Evolutionary conservation across 2,329 filamentous ascomycete genomes (phyloP), one percentile per base, ranked within the genome.

Genomic region (Ophiostoma australiae): DNA sequence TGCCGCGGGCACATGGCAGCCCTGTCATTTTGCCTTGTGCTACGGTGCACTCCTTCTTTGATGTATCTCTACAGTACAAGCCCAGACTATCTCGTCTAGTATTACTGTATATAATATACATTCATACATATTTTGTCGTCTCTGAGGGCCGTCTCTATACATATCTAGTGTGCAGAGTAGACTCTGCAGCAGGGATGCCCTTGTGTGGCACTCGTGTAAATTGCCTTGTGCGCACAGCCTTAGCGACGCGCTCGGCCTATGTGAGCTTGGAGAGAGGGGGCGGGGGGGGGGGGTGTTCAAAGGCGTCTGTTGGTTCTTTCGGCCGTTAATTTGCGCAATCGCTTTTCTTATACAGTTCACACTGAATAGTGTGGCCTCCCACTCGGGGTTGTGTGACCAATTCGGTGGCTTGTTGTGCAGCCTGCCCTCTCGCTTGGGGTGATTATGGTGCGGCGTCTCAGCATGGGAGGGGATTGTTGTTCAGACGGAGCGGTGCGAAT

Each of bases 311-410:
- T 65, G 27, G 27, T 17, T 44, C 55, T 72, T 41, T 72, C 69
- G 71, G 71, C 71, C 71, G 66, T 72, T 70, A 72, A 39, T 66
- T 23, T 68, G 65, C 66, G 66, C 69, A 63, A 17, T 66, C 13
- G 67, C 68, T 67, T 31, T 58, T 27, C 17, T 6, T 3, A 39
- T 23, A 39, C 20, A 66, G 15, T 39, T 4, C 10, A 66, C 8
- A 4, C n/a, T 27, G 20, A 13, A 66, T n/a, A 17, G 20, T 39
- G 52, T 23, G n/a, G n/a, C 63, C 10, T 58, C 33, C 48, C 20
- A 27, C 31, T 33, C n/a, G 13, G 4, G 35, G 13, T 63, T 35
- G 33, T 58, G 33, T 23, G 33, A 39, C 58, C 27, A 4, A 31
- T 31, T 33, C 27, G 35, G 67, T 23, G 68, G 48, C 35, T 68